These are phyloP conservation scores for Erodium maritimum DNA, from an alignment of 345 rosid species.

Conservation along the genomic window DNA sequence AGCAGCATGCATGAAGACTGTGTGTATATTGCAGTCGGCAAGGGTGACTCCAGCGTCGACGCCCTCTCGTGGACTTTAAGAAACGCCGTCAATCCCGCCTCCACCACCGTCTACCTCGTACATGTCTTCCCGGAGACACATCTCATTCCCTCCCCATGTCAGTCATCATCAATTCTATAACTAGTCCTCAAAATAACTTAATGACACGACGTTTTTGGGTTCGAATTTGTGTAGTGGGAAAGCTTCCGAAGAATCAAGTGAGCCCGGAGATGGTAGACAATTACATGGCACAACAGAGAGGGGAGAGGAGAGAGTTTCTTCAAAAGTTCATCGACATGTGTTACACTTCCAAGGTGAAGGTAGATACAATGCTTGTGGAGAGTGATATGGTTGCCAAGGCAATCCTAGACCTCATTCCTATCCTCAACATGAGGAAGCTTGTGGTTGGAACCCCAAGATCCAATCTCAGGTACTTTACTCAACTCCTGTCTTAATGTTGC, in stretches of 20 bases:
- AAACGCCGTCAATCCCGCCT: constrained; percentile 23
- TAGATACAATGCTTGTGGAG: constrained; percentile 64
- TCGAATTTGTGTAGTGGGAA: constrained; percentile 38
- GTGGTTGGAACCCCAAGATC: constrained; percentile 66
- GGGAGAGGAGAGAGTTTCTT: constrained; percentile 44
- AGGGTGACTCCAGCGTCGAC: constrained; percentile 64
- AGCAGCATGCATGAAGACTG: constrained; percentile 33
- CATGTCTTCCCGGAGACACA: constrained; percentile 13
- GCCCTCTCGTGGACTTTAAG: constrained; percentile 66
- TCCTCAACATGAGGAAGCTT: constrained; percentile 60
- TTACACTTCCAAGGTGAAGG: constrained; percentile 62
- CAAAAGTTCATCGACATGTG: constrained; percentile 40
- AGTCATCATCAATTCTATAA: too few relatives aligned
- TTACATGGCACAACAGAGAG: constrained; percentile 49
- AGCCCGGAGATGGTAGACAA: constrained; percentile 46
- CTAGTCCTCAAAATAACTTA: too few relatives aligned
- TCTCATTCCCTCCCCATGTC: constrained; percentile 10
- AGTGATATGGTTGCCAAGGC: constrained; percentile 67
- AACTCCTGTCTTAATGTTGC: too few relatives aligned
- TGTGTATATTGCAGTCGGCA: constrained; percentile 69
- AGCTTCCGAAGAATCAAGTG: constrained; percentile 45
- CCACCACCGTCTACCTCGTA: constrained; percentile 14
- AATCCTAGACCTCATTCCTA: constrained; percentile 49
- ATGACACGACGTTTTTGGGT: too few relatives aligned
- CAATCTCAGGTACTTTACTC: constrained; percentile 32